phyloP scores from a whole-genome alignment of 2,329 filamentous ascomycete genomes.

The Colletotrichum sp. region DNA sequence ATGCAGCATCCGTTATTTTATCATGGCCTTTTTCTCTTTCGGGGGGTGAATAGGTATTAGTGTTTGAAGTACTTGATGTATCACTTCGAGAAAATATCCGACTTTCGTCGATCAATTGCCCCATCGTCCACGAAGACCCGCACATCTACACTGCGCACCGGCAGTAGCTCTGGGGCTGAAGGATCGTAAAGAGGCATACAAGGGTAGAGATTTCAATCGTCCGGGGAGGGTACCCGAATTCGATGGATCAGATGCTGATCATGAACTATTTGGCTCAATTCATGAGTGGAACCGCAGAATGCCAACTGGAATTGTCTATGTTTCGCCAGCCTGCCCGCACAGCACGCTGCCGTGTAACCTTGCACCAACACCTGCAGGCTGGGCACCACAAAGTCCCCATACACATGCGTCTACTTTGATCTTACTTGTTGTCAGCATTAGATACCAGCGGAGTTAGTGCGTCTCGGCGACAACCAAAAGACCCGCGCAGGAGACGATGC shows the following conservation, averaged over 20 bases:
- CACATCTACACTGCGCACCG: background rate
- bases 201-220: background rate
- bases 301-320: accelerated
- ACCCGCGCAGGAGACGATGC: background rate
- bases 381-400: background rate
- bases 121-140: accelerated
- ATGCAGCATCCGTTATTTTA: background rate
- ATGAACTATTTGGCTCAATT: background rate
- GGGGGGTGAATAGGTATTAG: accelerated
- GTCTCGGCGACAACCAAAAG: background rate
- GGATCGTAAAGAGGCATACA: background rate
- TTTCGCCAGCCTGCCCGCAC: background rate
- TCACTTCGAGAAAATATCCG: background rate
- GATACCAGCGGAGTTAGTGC: background rate
- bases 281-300: background rate
- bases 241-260: background rate
- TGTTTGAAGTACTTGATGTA: accelerated
- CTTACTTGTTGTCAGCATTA: background rate
- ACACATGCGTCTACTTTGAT: background rate
- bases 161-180: background rate
- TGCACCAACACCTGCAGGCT: background rate
- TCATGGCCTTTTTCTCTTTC: accelerated
- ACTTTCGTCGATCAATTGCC: background rate
- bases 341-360: background rate
- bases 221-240: background rate